These are phyloP conservation scores for Aureobasidium sp. DNA, from an alignment of 2,329 filamentous ascomycete genomes.

Conservation along the genomic window DNA sequence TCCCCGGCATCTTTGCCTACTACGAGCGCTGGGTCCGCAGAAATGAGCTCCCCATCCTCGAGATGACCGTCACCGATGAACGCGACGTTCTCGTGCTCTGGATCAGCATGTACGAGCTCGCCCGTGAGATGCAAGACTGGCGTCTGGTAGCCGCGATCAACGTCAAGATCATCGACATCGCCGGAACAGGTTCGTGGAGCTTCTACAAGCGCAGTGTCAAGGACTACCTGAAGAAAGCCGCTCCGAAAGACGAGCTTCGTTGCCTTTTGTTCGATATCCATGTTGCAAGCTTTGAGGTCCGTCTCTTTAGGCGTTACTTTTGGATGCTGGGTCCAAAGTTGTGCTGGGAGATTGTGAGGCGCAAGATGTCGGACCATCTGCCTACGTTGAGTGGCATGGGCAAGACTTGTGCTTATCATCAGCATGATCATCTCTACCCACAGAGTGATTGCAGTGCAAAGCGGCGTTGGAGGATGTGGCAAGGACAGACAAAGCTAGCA, in stretches of 20 bases:
- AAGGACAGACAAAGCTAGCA: not conserved
- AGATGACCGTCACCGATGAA: not conserved
- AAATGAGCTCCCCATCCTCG: not conserved
- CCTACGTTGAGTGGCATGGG: not conserved
- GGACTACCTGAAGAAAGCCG: not conserved
- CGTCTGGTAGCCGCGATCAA: not conserved
- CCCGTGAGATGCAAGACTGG: not conserved
- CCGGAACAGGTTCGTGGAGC: not conserved
- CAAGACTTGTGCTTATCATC: not conserved
- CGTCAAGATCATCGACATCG: not conserved
- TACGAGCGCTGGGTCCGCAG: conserved; percentile 1
- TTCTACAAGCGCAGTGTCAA: not conserved
- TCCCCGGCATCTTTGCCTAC: not conserved
- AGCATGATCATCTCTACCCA: not conserved
- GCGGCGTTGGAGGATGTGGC: not conserved
- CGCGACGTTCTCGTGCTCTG: not conserved
- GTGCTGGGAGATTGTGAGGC: not conserved
- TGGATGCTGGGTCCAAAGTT: not conserved
- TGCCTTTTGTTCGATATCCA: not conserved
- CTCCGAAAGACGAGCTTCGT: not conserved
- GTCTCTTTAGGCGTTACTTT: not conserved
- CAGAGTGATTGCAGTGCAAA: not conserved
- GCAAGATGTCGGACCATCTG: not conserved
- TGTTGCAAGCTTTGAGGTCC: not conserved
- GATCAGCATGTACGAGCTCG: not conserved